Conservation (phyloP, 768 basidiomycete genomes). For the Heimioporus sp. region DNA sequence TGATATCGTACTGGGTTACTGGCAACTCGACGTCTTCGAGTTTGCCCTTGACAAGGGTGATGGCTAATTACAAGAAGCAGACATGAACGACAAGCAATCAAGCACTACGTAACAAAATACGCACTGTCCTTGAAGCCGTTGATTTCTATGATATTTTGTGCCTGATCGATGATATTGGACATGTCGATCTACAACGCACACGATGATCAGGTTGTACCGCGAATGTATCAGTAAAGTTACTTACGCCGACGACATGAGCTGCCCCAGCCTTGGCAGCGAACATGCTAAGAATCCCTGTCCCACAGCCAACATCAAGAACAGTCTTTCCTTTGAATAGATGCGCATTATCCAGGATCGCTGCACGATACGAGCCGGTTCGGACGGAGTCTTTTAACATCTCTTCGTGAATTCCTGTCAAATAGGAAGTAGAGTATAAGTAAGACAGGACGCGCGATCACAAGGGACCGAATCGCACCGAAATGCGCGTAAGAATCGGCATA, state of each 20-base stretch:
- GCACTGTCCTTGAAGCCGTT: conserved; percentile 95
- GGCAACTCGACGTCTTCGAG: conserved; percentile 91
- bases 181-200: conserved; percentile 79
- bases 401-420: conserved; percentile 83
- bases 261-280: conserved; percentile 97
- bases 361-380: conserved; percentile 92
- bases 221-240: conserved; percentile 26
- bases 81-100: conserved; percentile 2
- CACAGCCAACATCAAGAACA: conserved; percentile 97
- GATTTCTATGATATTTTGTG: conserved; percentile 92
- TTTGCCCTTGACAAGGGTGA: conserved; percentile 97
- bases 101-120: conserved; percentile 31
- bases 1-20: conserved; percentile 92
- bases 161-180: conserved; percentile 99
- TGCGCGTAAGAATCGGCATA: conserved; percentile 97
- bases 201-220: conserved; percentile 11
- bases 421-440: conserved; percentile 5
- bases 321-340: conserved; percentile 97
- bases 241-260: conserved; percentile 87
- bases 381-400: conserved; percentile 99
- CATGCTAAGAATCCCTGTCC: conserved; percentile 97
- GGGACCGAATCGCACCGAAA: conserved; percentile 58
- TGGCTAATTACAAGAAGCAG: conserved; percentile 47
- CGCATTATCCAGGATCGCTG: conserved; percentile 90
- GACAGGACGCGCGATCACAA: not conserved